Evolutionary conservation across 2,329 filamentous ascomycete genomes (phyloP), one percentile per base, ranked within the genome.

Genomic region (Arthrinium phaeospermum): DNA sequence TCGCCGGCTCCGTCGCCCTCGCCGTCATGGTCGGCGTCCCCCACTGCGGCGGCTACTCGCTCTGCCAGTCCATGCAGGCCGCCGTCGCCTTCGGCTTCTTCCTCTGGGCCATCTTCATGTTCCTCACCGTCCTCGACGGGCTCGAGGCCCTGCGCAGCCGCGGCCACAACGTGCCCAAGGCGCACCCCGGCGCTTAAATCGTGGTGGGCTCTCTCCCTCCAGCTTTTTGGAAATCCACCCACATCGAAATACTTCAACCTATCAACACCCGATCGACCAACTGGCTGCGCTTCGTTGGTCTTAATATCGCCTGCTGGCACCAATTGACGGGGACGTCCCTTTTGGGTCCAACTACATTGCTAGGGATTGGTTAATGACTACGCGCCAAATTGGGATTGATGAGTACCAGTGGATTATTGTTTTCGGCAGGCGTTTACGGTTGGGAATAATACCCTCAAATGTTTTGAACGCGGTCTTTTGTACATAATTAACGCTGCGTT

Each of bases 1-100:
- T 98, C 79, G 91, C 92, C 0, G 94, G 94, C 8, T 93, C 94
- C 77, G 91, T 97, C 75, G 94, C 94, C 0, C 82, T 95, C 14
- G 94, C 92, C 0, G 91, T 91, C 27, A 86, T 86, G 71, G 82
- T 94, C 72, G 88, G 89, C 70, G 86, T 88, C 22, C 84, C 89
- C 0, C 82, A 80, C 12, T 91, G 90, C 78, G 85, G 83, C 57
- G 84, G 82, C 68, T 84, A 85, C 57, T 84, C 81, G 86, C 64
- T 84, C 88, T 14, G 83, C 88, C 12, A 90, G 93, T 41, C 69
- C 12, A 22, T 41, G 37, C 51, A 45, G 37, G 69, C 69, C 24
- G 90, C 88, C 2, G 86, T 89, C 12, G 92, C 88, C 0, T 91
- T 94, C 77, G 91, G 87, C 7, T 93, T 91, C 76, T 89, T 93